Base-by-base conservation (phyloP, 2,329 filamentous ascomycete genomes). In the Macrophomina tecta region DNA sequence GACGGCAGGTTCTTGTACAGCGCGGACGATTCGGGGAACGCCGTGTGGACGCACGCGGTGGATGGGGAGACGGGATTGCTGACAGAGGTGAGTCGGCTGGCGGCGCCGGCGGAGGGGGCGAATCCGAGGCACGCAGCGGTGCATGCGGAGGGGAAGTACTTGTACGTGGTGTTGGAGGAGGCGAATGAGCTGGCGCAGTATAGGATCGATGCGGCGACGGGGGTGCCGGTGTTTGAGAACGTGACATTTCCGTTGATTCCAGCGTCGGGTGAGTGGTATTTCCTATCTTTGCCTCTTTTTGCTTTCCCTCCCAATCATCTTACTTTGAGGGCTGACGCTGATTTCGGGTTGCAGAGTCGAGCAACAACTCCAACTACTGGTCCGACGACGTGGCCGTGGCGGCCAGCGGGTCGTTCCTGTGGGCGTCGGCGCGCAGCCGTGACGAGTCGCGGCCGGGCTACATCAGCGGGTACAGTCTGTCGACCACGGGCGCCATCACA, bases 381-480 rank as follows among this genome's bases (percentile, higher is more conserved):
- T 70, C 71, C 30, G 72, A 72, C 52, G 72, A 73, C 65, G 72
- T 70, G 12, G 55, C 70, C n/a, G 69, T 74, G 38, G 72, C 72
- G 12, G 4, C 56, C 9, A 23, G 42, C 28, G 55, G 68, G 55
- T 52, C 4, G 52, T 74, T 73, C 69, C 69, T 74, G 48, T 66
- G 69, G 42, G 69, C 73, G 7, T 68, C 70, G 7, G 70, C 70
- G 4, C 70, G 73, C 36, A 71, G 69, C 7, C 66, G 71, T n/a
- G 69, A 67, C 5, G 69, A 64, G 14, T 65, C 64, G 5, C 60
- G 65, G 1, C 67, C 69, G 0, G 79, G 79, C 8, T 80, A 78
- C 67, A 74, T 80, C 53, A 76, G 76, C 1, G 74, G 70, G 0
- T 78, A 80, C 64, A 52, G 69, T 1, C 69, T 80, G 2, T 69